A percentile compares a stretch with the other conserved stretches of the same genome.
Evolutionary conservation across 129 eudicot genomes (phyloP).

Genomic region (Calendula officinalis): DNA sequence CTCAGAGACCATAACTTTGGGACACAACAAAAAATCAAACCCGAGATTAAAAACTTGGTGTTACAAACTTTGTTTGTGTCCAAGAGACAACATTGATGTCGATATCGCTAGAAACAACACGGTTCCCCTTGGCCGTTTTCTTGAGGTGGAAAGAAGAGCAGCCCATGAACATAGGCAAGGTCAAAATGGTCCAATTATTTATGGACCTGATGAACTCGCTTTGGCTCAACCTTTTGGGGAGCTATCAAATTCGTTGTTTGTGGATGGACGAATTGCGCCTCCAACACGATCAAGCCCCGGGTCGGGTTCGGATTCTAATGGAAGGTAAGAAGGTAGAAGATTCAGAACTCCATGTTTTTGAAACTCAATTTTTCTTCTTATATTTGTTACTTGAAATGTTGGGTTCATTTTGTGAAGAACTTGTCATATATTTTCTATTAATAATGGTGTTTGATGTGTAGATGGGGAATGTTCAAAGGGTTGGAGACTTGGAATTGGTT

Average conservation of each 20-base stretch:
- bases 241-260: slow-evolving; percentile 56
- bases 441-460: slow-evolving; percentile 17
- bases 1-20: slow-evolving; percentile 40
- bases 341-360: slow-evolving; percentile 33
- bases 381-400: slow-evolving; percentile 18
- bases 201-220: slow-evolving; percentile 50
- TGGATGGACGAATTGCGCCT: slow-evolving; percentile 62
- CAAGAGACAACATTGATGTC: slow-evolving; percentile 61
- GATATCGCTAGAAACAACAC: slow-evolving; percentile 50
- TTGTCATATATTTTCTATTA: slow-evolving; percentile 3
- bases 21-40: slow-evolving; percentile 40
- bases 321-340: slow-evolving; percentile 32
- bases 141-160: slow-evolving; percentile 64
- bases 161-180: slow-evolving; percentile 43
- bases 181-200: slow-evolving; percentile 33
- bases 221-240: slow-evolving; percentile 49
- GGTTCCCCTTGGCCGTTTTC: slow-evolving; percentile 65
- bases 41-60: slow-evolving; percentile 56
- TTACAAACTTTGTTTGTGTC: slow-evolving; percentile 74
- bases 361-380: slow-evolving; percentile 9
- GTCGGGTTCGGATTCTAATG: slow-evolving; percentile 31
- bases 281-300: slow-evolving; percentile 45
- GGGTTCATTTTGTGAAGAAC: slow-evolving; percentile 6
- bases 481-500: not conserved
- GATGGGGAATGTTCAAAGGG: slow-evolving; percentile 9